A percentile compares a stretch with the other conserved stretches of the same genome.
Evolutionary conservation across 805 yeast species (phyloP).

Genomic region (Nematodospora valgi): DNA sequence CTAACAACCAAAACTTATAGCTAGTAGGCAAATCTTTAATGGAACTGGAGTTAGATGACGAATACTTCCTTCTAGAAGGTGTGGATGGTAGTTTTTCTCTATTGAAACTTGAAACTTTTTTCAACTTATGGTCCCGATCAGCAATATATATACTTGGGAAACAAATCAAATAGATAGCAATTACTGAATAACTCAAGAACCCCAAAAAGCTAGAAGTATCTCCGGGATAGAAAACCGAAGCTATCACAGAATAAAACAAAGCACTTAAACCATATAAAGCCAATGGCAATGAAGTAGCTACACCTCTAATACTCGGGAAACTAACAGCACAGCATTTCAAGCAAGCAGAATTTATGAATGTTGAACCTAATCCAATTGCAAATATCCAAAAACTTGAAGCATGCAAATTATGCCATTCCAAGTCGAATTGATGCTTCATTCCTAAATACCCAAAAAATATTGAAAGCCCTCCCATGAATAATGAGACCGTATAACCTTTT

Average conservation of each 20-base stretch:
- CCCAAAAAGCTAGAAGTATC: slow-evolving; percentile 54
- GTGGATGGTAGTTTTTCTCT: not conserved
- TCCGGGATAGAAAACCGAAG: slow-evolving; percentile 51
- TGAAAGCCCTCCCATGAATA: slow-evolving; percentile 46
- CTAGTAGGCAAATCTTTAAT: slow-evolving; percentile 18
- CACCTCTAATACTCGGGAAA: slow-evolving; percentile 65
- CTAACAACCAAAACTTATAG: slow-evolving; percentile 36
- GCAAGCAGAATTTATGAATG: slow-evolving; percentile 59
- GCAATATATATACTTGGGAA: slow-evolving; percentile 44
- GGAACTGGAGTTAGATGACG: slow-evolving; percentile 13
- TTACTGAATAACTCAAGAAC: slow-evolving; percentile 41
- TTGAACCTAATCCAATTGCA: slow-evolving; percentile 66
- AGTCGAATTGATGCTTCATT: slow-evolving; percentile 48
- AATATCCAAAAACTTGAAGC: slow-evolving; percentile 47
- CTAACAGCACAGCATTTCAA: slow-evolving; percentile 71
- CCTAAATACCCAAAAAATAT: slow-evolving; percentile 56
- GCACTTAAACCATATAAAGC: slow-evolving; percentile 77
- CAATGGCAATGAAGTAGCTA: slow-evolving; percentile 73
- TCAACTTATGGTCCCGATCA: slow-evolving; percentile 30
- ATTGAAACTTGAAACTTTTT: slow-evolving; percentile 1
- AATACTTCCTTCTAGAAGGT: not conserved
- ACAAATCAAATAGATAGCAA: slow-evolving; percentile 40
- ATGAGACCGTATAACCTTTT: slow-evolving; percentile 54
- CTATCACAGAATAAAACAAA: slow-evolving; percentile 56
- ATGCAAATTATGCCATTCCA: slow-evolving; percentile 32